phyloP scores from a whole-genome alignment of 1,139 yeast species.

The Pichia sp. region DNA sequence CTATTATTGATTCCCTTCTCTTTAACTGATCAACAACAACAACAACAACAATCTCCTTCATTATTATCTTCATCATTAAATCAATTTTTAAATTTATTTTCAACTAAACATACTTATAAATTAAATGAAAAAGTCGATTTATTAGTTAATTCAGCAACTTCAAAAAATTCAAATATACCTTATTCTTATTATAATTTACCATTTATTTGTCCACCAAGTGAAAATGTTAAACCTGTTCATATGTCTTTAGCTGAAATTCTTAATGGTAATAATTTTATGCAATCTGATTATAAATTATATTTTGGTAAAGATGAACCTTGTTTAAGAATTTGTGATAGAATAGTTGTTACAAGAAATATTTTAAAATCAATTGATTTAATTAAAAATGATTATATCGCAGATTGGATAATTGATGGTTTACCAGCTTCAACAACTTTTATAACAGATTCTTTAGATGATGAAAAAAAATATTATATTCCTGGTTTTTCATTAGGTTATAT shows the following conservation, averaged over 20 bases:
- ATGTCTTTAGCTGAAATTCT: conserved; percentile 72
- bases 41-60: not conserved
- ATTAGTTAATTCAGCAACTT: conserved; percentile 70
- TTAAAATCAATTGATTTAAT: conserved; percentile 57
- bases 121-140: conserved; percentile 63
- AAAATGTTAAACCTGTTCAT: conserved; percentile 50
- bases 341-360: conserved; percentile 45
- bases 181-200: conserved; percentile 71
- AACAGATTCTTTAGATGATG: conserved; percentile 46
- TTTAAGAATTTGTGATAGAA: conserved; percentile 58
- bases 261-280: conserved; percentile 76
- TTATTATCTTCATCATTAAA: conserved; percentile 4
- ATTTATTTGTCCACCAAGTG: conserved; percentile 71
- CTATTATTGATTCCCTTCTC: no score
- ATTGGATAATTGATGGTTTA: conserved; percentile 78
- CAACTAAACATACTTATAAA: conserved; percentile 27
- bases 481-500: conserved; percentile 83
- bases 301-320: conserved; percentile 66
- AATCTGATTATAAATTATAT: conserved; percentile 56
- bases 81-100: conserved; percentile 21
- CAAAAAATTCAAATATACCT: conserved; percentile 73
- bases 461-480: conserved; percentile 66
- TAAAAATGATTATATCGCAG: conserved; percentile 65
- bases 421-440: conserved; percentile 89
- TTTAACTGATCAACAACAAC: no score